phyloP scores from a whole-genome alignment of 495 filamentous ascomycete species.

The Penicillium paxilli region DNA sequence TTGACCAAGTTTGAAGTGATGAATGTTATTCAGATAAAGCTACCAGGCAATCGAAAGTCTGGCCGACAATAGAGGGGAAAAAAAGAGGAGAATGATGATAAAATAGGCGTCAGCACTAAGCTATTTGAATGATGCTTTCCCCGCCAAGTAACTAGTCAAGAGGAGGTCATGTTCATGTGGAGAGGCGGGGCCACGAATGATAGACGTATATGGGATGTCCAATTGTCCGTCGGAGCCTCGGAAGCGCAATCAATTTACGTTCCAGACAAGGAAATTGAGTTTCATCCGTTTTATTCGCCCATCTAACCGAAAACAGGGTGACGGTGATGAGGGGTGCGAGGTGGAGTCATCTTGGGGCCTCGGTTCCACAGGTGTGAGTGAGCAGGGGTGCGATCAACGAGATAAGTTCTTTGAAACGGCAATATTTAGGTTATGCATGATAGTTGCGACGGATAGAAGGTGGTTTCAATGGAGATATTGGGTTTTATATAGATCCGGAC shows the following conservation, averaged over 20 bases:
- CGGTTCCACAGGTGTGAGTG: constrained; percentile 1
- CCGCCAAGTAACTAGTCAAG: neutral
- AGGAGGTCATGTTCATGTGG: neutral
- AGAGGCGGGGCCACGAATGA: neutral
- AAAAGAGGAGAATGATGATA: neutral
- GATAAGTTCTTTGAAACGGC: neutral
- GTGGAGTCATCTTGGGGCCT: constrained; percentile 12
- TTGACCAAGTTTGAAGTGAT: neutral
- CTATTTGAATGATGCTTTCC: neutral
- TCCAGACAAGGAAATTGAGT: neutral
- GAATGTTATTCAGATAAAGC: no score
- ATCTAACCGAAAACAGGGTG: neutral
- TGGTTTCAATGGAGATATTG: neutral
- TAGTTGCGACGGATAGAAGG: neutral
- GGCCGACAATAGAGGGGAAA: neutral
- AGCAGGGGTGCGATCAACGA: neutral
- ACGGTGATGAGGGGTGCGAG: constrained; percentile 7
- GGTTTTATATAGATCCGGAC: neutral
- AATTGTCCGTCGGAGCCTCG: neutral
- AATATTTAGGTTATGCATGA: no score
- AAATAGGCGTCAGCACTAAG: neutral
- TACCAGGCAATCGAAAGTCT: no score
- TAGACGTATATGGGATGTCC: neutral
- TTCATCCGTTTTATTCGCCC: neutral
- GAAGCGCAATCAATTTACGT: neutral